phyloP scores from a whole-genome alignment of 1,284 basidiomycete genomes.

The Ceratobasidium sp. region DNA sequence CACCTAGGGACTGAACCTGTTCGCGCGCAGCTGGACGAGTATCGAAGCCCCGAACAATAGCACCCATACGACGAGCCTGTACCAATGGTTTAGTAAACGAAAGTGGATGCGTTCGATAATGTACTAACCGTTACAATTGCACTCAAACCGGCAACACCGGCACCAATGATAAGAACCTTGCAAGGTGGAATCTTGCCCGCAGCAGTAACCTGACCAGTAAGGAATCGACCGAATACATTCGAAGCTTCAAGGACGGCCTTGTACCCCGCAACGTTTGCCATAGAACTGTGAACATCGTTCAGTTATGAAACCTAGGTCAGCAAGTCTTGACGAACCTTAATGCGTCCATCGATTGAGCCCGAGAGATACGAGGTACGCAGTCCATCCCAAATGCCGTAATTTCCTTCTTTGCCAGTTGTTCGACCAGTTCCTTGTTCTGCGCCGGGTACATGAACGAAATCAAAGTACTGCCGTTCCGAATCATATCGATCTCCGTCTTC shows the following conservation, averaged over 20 bases:
- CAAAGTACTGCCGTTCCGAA: conserved; percentile 80
- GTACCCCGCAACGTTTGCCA: conserved; percentile 90
- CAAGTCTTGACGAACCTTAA: conserved; percentile 68
- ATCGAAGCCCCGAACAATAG: conserved; percentile 88
- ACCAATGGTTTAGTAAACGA: not conserved
- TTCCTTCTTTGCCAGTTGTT: conserved; percentile 72
- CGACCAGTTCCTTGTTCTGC: conserved; percentile 80
- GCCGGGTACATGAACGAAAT: conserved; percentile 88
- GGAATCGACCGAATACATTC: conserved; percentile 86
- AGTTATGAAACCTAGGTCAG: conserved; percentile 2
- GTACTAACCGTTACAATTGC: conserved; percentile 80
- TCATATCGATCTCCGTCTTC: conserved; percentile 66
- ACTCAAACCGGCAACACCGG: conserved; percentile 86
- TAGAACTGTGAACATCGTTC: conserved; percentile 69
- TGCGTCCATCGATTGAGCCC: conserved; percentile 88
- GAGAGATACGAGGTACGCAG: conserved; percentile 87
- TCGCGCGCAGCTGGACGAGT: conserved; percentile 85
- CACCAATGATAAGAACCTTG: conserved; percentile 87
- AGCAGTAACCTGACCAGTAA: conserved; percentile 89
- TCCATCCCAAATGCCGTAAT: conserved; percentile 85
- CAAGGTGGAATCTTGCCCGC: conserved; percentile 88
- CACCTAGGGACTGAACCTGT: conserved; percentile 87
- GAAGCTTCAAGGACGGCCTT: conserved; percentile 89
- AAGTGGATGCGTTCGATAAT: not conserved
- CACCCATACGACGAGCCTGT: conserved; percentile 82